phyloP scores from a whole-genome alignment of 2,329 filamentous ascomycete species.

The Ampelomyces quisqualis region DNA sequence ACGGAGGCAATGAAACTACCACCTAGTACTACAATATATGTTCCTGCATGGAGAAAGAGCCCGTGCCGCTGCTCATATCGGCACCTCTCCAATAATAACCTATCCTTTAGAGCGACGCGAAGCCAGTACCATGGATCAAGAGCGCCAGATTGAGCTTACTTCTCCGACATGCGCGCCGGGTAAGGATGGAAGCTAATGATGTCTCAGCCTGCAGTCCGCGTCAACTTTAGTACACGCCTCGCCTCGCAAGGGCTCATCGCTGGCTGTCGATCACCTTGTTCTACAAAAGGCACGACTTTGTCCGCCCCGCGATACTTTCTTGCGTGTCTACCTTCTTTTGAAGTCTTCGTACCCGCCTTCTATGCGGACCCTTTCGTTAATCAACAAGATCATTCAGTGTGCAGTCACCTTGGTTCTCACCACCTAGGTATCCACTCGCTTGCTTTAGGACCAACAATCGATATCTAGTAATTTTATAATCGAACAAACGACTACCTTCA shows the following conservation, averaged over 20 bases:
- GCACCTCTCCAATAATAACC: conserved; percentile 11
- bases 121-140: conserved; percentile 18
- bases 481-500: conserved; percentile 14
- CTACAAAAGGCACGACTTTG: conserved; percentile 22
- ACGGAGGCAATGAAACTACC: neutral
- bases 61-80: conserved; percentile 6
- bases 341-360: conserved; percentile 7
- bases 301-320: conserved; percentile 9
- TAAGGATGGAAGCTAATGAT: conserved; percentile 15
- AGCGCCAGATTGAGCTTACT: conserved; percentile 15
- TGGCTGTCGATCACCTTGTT: conserved; percentile 18
- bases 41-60: conserved; percentile 17
- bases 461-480: conserved; percentile 29
- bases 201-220: conserved; percentile 10
- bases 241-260: conserved; percentile 14
- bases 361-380: conserved; percentile 18
- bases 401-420: conserved; percentile 28
- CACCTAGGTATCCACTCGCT: conserved; percentile 42
- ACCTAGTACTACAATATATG: conserved; percentile 1
- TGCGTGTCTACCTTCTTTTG: conserved; percentile 6
- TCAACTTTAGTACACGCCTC: conserved; percentile 26
- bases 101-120: conserved; percentile 15
- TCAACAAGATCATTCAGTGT: conserved; percentile 29
- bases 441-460: conserved; percentile 11
- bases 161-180: conserved; percentile 12